Conservation (phyloP, 345 rosid species). For the Balakata baccata region DNA sequence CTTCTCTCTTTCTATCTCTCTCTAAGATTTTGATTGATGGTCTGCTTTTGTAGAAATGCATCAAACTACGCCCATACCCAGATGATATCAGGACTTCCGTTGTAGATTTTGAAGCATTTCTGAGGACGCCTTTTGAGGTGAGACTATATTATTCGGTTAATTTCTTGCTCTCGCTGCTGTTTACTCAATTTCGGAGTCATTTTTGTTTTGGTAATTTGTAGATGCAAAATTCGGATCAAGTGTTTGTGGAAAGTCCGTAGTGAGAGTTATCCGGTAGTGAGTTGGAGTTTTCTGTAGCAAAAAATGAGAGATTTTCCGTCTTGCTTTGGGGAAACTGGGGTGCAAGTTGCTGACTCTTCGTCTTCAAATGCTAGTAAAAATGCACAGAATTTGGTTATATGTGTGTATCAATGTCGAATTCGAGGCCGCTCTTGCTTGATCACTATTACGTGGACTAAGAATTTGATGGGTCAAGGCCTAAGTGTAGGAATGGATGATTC, state of each 20-base stretch:
- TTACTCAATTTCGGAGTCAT: slow-evolving; percentile 11
- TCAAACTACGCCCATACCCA: slow-evolving; percentile 15
- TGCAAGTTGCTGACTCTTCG: slow-evolving; percentile 78
- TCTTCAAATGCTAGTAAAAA: slow-evolving; percentile 53
- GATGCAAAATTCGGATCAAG: slow-evolving; percentile 30
- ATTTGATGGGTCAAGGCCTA: slow-evolving; percentile 87
- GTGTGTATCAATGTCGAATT: slow-evolving; percentile 69
- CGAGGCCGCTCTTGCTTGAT: slow-evolving; percentile 64
- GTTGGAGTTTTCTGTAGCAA: slow-evolving; percentile 20
- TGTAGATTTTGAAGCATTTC: slow-evolving; percentile 30
- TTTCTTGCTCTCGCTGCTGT: slow-evolving; percentile 1
- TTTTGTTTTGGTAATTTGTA: slow-evolving; percentile 22
- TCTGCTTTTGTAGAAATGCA: slow-evolving; percentile 19
- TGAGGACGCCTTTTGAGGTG: slow-evolving; percentile 37
- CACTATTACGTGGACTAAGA: slow-evolving; percentile 80
- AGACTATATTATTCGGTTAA: slow-evolving; percentile 1
- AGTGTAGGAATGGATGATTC: slow-evolving; percentile 73
- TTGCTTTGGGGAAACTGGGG: slow-evolving; percentile 92
- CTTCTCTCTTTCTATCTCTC: slow-evolving; percentile 8
- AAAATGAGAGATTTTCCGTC: slow-evolving; percentile 94
- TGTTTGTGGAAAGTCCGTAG: slow-evolving; percentile 35
- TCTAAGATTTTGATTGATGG: slow-evolving; percentile 1
- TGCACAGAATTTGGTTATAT: slow-evolving; percentile 72
- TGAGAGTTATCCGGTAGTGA: slow-evolving; percentile 22
- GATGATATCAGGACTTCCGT: slow-evolving; percentile 31